phyloP scores from a whole-genome alignment of 768 basidiomycete species.

The Naematelia encephala region DNA sequence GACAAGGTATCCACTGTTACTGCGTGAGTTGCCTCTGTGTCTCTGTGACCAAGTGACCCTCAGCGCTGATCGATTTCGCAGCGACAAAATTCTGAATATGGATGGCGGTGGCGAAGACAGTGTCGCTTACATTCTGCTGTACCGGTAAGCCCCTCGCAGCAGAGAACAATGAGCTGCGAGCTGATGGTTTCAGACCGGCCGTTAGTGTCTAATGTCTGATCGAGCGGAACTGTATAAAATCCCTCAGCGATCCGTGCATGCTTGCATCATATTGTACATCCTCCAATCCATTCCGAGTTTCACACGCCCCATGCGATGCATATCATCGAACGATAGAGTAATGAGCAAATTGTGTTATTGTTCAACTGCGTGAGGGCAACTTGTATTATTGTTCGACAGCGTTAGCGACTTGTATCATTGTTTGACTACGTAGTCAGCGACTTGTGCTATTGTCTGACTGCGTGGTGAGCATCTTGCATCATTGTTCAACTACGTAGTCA shows the following conservation, averaged over 20 bases:
- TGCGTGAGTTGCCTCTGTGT: slow-evolving; percentile 22
- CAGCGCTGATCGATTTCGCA: slow-evolving; percentile 49
- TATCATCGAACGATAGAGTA: neutral
- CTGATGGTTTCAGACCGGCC: neutral
- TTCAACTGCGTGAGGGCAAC: no score
- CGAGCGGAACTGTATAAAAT: no score
- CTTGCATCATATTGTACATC: neutral
- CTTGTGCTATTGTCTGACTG: no score
- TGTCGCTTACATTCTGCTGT: slow-evolving; percentile 82
- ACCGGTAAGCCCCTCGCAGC: slow-evolving; percentile 48
- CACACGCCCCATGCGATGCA: neutral
- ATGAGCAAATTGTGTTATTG: neutral
- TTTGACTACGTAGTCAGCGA: no score
- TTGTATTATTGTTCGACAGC: neutral
- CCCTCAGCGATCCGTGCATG: neutral
- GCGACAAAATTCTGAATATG: slow-evolving; percentile 65
- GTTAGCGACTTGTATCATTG: no score
- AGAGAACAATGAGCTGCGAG: neutral
- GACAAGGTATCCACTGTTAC: slow-evolving; percentile 79
- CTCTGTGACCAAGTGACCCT: neutral
- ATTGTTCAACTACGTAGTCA: no score
- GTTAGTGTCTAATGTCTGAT: neutral
- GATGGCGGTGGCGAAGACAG: slow-evolving; percentile 91
- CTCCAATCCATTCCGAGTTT: neutral
- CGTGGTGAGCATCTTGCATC: no score